Conservation (phyloP, 1,139 yeast species). For the Sporopachydermia cereana region DNA sequence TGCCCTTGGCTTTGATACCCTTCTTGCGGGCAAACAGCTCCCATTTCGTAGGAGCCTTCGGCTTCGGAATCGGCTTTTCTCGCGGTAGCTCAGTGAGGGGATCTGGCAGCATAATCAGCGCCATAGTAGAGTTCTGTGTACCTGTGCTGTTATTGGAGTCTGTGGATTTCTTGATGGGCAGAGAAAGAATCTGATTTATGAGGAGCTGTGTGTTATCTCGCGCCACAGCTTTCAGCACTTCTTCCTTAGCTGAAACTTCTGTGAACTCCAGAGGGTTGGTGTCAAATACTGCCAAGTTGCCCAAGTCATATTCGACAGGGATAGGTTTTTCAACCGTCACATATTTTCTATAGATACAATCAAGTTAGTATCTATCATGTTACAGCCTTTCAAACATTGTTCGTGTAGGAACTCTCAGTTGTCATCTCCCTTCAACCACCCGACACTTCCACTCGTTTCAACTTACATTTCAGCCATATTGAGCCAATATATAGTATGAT, state of each 20-base stretch:
- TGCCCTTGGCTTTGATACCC: slow-evolving; percentile 86
- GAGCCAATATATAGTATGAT: too few species aligned
- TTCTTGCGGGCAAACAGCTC: slow-evolving; percentile 91
- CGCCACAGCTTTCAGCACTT: slow-evolving; percentile 52
- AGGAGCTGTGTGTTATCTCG: slow-evolving; percentile 90
- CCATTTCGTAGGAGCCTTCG: slow-evolving; percentile 92
- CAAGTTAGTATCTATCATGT: too few species aligned
- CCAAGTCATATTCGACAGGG: slow-evolving; percentile 77
- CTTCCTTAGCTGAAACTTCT: slow-evolving; percentile 46
- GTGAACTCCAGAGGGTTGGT: slow-evolving; percentile 60
- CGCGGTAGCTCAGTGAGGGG: slow-evolving; percentile 80
- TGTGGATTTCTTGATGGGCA: slow-evolving; percentile 79
- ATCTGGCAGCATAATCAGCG: slow-evolving; percentile 76
- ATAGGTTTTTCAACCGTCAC: slow-evolving; percentile 83
- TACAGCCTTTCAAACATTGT: too few species aligned
- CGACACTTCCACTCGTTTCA: too few species aligned
- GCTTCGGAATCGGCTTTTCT: slow-evolving; percentile 90
- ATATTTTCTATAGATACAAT: too few species aligned
- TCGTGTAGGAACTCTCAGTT: too few species aligned
- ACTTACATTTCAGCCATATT: too few species aligned
- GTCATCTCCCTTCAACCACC: too few species aligned
- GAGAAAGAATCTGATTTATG: slow-evolving; percentile 78
- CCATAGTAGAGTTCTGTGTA: slow-evolving; percentile 63
- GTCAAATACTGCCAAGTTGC: slow-evolving; percentile 76
- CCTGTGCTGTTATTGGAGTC: slow-evolving; percentile 49